Conservation (phyloP, 768 basidiomycete genomes). For the Gautieria morchelliformis region DNA sequence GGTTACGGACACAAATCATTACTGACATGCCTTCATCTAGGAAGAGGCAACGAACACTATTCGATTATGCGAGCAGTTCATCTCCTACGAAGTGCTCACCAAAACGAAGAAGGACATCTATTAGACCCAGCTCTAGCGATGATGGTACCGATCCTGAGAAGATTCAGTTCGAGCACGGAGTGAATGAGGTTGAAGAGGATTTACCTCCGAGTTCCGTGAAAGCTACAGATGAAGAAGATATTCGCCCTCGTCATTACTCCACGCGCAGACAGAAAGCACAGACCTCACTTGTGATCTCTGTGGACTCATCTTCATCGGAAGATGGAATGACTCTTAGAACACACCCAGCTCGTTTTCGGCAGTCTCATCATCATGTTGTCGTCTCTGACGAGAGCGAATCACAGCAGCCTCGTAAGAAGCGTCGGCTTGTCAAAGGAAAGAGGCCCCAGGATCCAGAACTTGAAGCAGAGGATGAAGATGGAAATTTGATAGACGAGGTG, state of each 20-base stretch:
- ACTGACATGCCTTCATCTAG: not conserved
- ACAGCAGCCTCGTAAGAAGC: not conserved
- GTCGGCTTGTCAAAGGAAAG: not conserved
- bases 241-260: not conserved
- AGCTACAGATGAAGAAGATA: not conserved
- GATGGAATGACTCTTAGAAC: not conserved
- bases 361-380: not conserved
- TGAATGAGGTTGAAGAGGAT: not conserved
- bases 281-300: not conserved
- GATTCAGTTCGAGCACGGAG: not conserved
- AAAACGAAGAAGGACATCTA: not conserved
- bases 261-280: not conserved
- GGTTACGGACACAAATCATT: too few species aligned
- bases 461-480: not conserved
- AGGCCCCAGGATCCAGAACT: not conserved
- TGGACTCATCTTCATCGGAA: not conserved
- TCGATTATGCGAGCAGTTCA: not conserved
- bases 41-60: not conserved
- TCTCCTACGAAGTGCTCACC: not conserved
- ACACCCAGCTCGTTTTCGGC: not conserved
- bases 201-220: not conserved
- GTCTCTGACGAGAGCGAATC: slow-evolving; percentile 2
- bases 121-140: not conserved
- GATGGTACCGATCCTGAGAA: not conserved
- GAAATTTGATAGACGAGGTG: slow-evolving; percentile 30